These are phyloP conservation scores for Fusarium torreyae DNA, from an alignment of 2,329 filamentous ascomycete species.

Conservation along the genomic window DNA sequence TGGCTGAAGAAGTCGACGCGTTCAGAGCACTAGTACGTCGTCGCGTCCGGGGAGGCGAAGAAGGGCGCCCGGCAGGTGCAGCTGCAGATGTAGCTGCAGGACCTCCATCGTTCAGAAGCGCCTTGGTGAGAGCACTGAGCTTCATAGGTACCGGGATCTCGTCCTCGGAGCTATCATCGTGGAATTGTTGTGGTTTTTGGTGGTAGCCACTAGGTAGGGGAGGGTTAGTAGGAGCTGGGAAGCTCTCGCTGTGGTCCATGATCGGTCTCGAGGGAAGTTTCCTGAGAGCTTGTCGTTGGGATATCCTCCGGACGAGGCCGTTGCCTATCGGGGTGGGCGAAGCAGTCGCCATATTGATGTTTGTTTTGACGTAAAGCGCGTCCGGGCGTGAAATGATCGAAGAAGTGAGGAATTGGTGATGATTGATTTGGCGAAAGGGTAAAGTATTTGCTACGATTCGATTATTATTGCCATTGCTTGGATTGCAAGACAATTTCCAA, in stretches of 20 bases:
- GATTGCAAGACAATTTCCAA: conserved; percentile 52
- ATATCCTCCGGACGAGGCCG: conserved; percentile 67
- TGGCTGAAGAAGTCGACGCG: conserved; percentile 59
- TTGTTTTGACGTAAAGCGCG: conserved; percentile 42
- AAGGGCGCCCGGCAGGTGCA: conserved; percentile 57
- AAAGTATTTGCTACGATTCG: conserved; percentile 60
- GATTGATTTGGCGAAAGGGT: conserved; percentile 36
- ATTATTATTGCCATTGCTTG: conserved; percentile 57
- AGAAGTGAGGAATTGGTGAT: conserved; percentile 39
- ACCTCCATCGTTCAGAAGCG: conserved; percentile 78
- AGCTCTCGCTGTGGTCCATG: conserved; percentile 63
- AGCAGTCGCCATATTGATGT: conserved; percentile 63
- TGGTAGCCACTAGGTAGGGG: conserved; percentile 54
- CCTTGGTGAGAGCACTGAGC: conserved; percentile 92
- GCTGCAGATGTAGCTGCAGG: conserved; percentile 61
- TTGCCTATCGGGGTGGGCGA: conserved; percentile 70
- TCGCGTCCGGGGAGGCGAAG: conserved; percentile 65
- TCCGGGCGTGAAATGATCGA: conserved; percentile 33
- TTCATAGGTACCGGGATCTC: conserved; percentile 94
- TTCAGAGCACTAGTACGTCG: conserved; percentile 65
- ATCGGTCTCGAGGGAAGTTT: conserved; percentile 64
- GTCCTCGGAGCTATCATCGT: conserved; percentile 92
- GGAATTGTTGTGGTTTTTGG: conserved; percentile 64
- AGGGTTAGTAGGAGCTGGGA: conserved; percentile 53
- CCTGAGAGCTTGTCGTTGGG: conserved; percentile 69